phyloP scores from a whole-genome alignment of 495 filamentous ascomycete species.

The Paragyromitra xinjiangensis region DNA sequence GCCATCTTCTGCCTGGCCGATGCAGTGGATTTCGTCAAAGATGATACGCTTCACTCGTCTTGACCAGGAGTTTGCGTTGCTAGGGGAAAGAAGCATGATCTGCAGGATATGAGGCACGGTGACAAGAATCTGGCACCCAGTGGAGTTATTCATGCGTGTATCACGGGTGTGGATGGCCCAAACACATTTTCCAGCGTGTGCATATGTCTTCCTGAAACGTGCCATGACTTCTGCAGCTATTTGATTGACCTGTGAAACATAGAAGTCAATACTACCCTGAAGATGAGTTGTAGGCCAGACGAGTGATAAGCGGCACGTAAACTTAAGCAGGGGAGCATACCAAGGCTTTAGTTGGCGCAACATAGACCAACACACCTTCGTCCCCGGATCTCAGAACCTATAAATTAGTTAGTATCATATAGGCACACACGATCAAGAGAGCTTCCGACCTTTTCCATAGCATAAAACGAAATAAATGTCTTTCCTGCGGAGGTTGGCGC shows the following conservation, averaged over 20 bases:
- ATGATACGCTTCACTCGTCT: slow-evolving; percentile 74
- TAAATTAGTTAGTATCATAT: not conserved
- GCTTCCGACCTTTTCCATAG: slow-evolving; percentile 70
- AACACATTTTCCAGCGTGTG: slow-evolving; percentile 68
- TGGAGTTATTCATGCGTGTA: slow-evolving; percentile 74
- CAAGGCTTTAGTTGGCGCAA: slow-evolving; percentile 82
- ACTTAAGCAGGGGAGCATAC: slow-evolving; percentile 50
- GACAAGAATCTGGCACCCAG: slow-evolving; percentile 75
- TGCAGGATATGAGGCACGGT: slow-evolving; percentile 81
- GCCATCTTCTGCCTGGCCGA: slow-evolving; percentile 79
- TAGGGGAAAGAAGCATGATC: slow-evolving; percentile 76
- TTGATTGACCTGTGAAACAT: slow-evolving; percentile 68
- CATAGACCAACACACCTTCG: slow-evolving; percentile 76
- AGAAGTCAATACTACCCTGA: not conserved
- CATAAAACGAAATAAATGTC: slow-evolving; percentile 74
- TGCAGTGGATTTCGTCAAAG: slow-evolving; percentile 85
- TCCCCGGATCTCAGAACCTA: slow-evolving; percentile 69
- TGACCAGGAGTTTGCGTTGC: slow-evolving; percentile 73
- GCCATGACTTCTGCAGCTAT: slow-evolving; percentile 78
- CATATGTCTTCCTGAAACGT: slow-evolving; percentile 72
- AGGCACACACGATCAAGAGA: not conserved
- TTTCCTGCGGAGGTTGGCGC: slow-evolving; percentile 77
- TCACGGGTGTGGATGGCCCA: slow-evolving; percentile 84
- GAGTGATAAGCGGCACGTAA: not conserved
- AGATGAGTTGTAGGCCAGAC: not conserved